These are phyloP conservation scores for Pinus taeda DNA, from an alignment of 75 land plant species.

Conservation along the genomic window DNA sequence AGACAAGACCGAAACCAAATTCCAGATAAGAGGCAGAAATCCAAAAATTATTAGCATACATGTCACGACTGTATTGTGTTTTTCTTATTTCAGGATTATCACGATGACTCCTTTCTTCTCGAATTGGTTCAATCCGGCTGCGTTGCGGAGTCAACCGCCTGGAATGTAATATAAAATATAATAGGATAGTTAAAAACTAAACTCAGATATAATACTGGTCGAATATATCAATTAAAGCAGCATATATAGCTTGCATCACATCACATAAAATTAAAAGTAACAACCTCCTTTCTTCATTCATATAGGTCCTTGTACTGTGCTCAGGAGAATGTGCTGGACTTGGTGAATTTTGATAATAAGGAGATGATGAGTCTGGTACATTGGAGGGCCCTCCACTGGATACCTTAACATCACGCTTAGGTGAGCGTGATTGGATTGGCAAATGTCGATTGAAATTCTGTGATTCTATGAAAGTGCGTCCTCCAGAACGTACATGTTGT, in stretches of 20 bases:
- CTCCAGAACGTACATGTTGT: not conserved
- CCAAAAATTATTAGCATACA: conserved; percentile 10
- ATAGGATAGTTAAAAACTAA: too few species aligned
- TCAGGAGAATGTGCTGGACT: conserved; percentile 16
- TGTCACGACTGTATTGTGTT: conserved; percentile 7
- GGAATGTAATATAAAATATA: too few species aligned
- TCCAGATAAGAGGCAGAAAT: not conserved
- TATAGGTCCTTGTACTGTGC: not conserved
- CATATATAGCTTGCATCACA: not conserved
- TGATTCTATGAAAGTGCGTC: not conserved
- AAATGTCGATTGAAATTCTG: not conserved
- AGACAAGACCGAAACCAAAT: not conserved
- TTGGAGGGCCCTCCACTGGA: not conserved
- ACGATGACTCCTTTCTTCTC: conserved; percentile 6
- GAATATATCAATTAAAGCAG: not conserved
- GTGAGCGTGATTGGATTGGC: conserved; percentile 33
- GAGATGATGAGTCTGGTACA: conserved; percentile 9
- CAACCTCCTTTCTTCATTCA: conserved; percentile 27
- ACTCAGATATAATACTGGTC: not conserved
- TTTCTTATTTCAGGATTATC: conserved; percentile 19
- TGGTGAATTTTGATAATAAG: conserved; percentile 20
- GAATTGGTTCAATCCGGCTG: conserved; percentile 17
- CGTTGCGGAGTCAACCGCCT: conserved; percentile 11
- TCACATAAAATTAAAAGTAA: not conserved
- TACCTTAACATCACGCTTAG: conserved; percentile 25